Evolutionary conservation across 768 basidiomycete species (phyloP), one percentile per base, ranked within the genome.

Genomic region (Suillus ampliporus): DNA sequence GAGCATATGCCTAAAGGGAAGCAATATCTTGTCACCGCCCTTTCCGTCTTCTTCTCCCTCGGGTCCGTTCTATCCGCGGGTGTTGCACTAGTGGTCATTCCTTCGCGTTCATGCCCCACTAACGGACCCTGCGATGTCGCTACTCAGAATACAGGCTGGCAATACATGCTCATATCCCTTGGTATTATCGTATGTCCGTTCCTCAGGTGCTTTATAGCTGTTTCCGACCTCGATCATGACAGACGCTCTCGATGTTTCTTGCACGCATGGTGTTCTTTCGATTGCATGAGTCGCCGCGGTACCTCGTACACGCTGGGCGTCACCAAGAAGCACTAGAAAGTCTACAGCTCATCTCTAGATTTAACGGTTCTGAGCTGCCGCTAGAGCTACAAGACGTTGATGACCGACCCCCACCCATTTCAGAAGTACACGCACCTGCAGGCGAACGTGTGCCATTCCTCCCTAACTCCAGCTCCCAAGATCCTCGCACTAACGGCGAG

Each of bases 41-140:
- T 97, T 26, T 95, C 94, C 5, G 86, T 95, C n/a, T 99, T 98
- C 80, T 98, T 98, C 81, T 95, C 94, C 7, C 77, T 97, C 43
- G 97, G 97, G 51, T 89, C 96, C 0, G 93, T 99, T 47, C 74
- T 97, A 5, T 81, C 94, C 2, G 94, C 95, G 0, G 72, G 94
- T 11, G 86, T 96, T 40, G 94, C 88, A 41, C 84, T 96, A 38
- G 58, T 90, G 53, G 82, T 95, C 58, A 84, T 99, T 40, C 97
- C 97, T 1, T 78, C 82, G 17, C 83, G 85, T 67, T 92, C 92
- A 0, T 94, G 92, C 68, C 78, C 80, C n/a, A 71, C 74, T 26
- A 69, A 5, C 71, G 75, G 53, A 56, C 75, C 82, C 0, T 97
- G 95, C 75, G 85, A 91, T 68, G 84, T 90, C 13, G 81, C 80